Evolutionary conservation across 1,284 basidiomycete species (phyloP).

Genomic region (Apiotrichum sp.): DNA sequence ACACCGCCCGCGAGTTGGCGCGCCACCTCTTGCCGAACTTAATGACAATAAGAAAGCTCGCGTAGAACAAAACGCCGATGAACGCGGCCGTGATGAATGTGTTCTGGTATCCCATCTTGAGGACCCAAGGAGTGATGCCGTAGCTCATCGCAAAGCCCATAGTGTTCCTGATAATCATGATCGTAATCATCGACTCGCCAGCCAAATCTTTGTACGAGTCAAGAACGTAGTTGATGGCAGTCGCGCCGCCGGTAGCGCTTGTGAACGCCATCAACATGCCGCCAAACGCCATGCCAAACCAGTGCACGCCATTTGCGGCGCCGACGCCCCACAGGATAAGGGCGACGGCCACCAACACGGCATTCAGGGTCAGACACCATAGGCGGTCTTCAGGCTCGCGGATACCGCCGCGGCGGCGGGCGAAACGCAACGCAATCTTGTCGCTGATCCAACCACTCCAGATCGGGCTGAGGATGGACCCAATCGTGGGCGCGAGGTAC

Average conservation of each 20-base stretch:
- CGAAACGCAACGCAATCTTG: constrained; percentile 14
- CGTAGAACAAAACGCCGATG: constrained; percentile 16
- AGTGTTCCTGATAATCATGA: constrained; percentile 17
- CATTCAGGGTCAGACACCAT: constrained; percentile 17
- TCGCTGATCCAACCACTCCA: constrained; percentile 21
- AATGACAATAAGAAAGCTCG: constrained; percentile 16
- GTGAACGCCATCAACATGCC: constrained; percentile 19
- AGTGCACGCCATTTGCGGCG: constrained; percentile 20
- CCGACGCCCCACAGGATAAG: constrained; percentile 31
- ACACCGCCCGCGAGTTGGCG: not conserved
- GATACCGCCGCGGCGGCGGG: constrained; percentile 21
- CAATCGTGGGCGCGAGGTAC: constrained; percentile 25
- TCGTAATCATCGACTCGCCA: constrained; percentile 22
- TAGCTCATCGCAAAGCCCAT: constrained; percentile 16
- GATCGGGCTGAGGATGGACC: constrained; percentile 13
- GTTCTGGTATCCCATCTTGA: constrained; percentile 18
- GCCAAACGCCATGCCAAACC: constrained; percentile 23
- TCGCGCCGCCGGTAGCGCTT: constrained; percentile 18
- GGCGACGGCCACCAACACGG: constrained; percentile 20
- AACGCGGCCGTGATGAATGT: constrained; percentile 20
- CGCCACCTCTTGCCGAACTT: constrained; percentile 20
- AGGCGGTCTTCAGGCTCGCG: constrained; percentile 33
- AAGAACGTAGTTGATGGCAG: constrained; percentile 26
- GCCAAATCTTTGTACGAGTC: constrained; percentile 28
- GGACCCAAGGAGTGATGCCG: constrained; percentile 23